Percentiles rank a stretch among this genome's conserved stretches.
Conservation (phyloP, 2,329 filamentous ascomycete genomes). For the Allantophomopsis lycopodina region DNA sequence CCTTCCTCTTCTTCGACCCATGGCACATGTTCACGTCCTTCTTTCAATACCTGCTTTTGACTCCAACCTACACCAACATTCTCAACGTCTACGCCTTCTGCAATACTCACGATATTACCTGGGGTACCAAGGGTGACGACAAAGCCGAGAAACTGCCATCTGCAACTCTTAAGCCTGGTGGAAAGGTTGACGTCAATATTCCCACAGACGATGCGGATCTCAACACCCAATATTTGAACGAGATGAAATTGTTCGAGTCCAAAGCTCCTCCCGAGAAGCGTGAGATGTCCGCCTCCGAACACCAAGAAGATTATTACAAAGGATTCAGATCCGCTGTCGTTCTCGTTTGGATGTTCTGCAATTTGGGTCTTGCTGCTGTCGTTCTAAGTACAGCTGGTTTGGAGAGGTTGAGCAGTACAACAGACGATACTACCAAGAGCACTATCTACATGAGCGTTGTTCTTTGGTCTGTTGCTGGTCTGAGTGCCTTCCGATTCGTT, state of each 20-base stretch:
- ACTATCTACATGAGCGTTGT: constrained; percentile 20
- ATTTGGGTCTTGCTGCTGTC: constrained; percentile 75
- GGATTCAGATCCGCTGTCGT: constrained; percentile 89
- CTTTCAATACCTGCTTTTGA: constrained; percentile 80
- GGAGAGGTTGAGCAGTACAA: constrained; percentile 69
- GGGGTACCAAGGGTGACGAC: constrained; percentile 97
- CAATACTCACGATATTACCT: constrained; percentile 97
- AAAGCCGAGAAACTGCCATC: constrained; percentile 83
- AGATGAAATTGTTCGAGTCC: constrained; percentile 57
- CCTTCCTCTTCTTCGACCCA: constrained; percentile 86
- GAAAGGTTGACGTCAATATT: constrained; percentile 81
- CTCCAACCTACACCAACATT: constrained; percentile 91
- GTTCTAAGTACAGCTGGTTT: constrained; percentile 80
- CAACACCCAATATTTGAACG: constrained; percentile 86
- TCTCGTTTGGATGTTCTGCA: constrained; percentile 90
- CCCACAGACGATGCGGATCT: constrained; percentile 87
- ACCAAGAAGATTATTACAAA: constrained; percentile 96
- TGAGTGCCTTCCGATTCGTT: constrained; percentile 19
- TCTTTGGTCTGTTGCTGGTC: constrained; percentile 20
- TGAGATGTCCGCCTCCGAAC: constrained; percentile 46
- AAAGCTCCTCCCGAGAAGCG: constrained; percentile 67
- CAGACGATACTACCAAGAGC: constrained; percentile 45
- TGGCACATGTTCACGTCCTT: constrained; percentile 98
- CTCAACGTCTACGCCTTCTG: constrained; percentile 98
- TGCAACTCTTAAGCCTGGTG: constrained; percentile 82